A percentile compares a stretch with the other conserved stretches of the same genome.
These are phyloP conservation scores for Malassezia slooffiae DNA, from an alignment of 1,284 basidiomycete genomes.

Conservation along the genomic window DNA sequence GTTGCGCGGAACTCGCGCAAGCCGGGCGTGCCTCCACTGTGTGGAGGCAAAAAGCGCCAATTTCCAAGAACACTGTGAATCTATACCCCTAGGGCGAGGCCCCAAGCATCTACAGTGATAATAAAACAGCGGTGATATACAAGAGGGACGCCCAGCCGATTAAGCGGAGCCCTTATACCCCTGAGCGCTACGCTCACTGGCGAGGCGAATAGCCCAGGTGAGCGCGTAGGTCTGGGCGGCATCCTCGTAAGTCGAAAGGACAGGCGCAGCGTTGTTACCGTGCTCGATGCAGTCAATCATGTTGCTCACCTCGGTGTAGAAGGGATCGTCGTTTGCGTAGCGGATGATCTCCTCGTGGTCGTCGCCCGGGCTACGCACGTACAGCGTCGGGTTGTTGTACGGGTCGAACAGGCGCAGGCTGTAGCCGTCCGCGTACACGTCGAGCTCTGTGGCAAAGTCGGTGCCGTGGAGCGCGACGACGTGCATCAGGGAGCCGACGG, in stretches of 20 bases:
- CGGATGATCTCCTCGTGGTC: constrained; percentile 40
- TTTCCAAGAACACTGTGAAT: too few relatives aligned
- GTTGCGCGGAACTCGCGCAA: too few relatives aligned
- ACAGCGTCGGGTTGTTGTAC: constrained; percentile 42
- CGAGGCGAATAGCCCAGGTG: constrained; percentile 19
- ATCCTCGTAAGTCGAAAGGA: constrained; percentile 12
- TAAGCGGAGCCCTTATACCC: too few relatives aligned
- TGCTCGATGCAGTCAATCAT: constrained; percentile 40
- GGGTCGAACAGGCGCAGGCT: constrained; percentile 40
- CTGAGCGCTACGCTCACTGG: too few relatives aligned
- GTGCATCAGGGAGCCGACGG: constrained; percentile 42
- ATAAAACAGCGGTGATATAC: too few relatives aligned
- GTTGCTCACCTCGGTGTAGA: constrained; percentile 44
- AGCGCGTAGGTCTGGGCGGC: constrained; percentile 14
- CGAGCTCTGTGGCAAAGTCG: constrained; percentile 42
- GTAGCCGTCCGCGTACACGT: constrained; percentile 42
- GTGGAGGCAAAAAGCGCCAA: too few relatives aligned
- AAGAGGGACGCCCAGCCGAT: too few relatives aligned
- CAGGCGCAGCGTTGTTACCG: constrained; percentile 17
- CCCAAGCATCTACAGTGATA: too few relatives aligned
- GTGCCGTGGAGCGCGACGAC: constrained; percentile 42
- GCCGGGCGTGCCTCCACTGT: too few relatives aligned
- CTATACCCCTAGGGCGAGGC: too few relatives aligned
- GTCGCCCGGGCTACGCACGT: constrained; percentile 42
- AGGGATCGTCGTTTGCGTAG: constrained; percentile 44